Base-by-base conservation (phyloP, 345 rosid genomes). In the Arabis alpina region DNA sequence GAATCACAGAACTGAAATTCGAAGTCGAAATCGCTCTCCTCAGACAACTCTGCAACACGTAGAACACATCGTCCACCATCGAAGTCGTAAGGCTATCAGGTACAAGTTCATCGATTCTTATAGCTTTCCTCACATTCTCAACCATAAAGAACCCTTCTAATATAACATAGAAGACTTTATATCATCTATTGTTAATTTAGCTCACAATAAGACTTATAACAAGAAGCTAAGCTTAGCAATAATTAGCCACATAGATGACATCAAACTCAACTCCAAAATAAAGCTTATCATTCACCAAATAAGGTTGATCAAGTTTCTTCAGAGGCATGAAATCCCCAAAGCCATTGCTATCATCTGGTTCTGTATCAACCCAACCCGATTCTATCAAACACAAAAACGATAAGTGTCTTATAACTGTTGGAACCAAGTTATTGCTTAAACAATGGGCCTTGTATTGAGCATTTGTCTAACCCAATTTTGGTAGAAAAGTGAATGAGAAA, bases 81-180 rank as follows among this genome's bases (percentile, higher is more conserved):
- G 97, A 94, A 2, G 99, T 91, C 23, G 99, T 94, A 65, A 94
- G 93, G 76, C 89, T 87, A 71, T 94, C 97, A 12, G 88, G 89
- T n/a, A 84, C 99, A 77, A 84, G 91, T 82, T 94, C 99, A 78
- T 94, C 96, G 50, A 94, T 94, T 76, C 87, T 73, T 72, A 91
- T 82, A 41, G 99, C 99, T 82, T 91, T 91, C 83, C 96, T 89
- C 37, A 84, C 96, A 74, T 94, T 94, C 81, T 94, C 99, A 54
- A 94, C 96, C 99, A 94, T 91, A 73, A 89, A 94, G 91, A 89
- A 94, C 30, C 99, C 96, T 82, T 94, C 97, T 19, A 94, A 74
- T 71, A 94, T 85, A 64, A 94, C 97, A 81, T 94, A 94, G 76
- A 87, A 94, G n/a, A n/a, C n/a, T n/a, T n/a, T n/a, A n/a, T n/a